Conservation (phyloP, 805 yeast species). For the Candida xyloterini region DNA sequence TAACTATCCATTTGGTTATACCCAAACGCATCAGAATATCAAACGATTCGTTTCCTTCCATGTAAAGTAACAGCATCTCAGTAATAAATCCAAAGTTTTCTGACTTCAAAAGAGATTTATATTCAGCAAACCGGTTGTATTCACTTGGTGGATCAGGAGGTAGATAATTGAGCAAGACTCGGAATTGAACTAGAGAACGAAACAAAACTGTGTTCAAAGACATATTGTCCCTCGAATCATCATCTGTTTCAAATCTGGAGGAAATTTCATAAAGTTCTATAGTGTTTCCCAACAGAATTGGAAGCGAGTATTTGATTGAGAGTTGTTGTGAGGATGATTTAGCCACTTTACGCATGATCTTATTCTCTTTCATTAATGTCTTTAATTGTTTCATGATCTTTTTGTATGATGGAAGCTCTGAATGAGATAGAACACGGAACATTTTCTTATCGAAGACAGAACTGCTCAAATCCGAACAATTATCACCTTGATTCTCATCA, state of each 20-base stretch:
- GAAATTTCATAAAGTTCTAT: conserved; percentile 59
- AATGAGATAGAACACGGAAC: conserved; percentile 24
- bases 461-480: conserved; percentile 28
- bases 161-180: conserved; percentile 30
- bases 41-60: conserved; percentile 46
- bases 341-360: conserved; percentile 14
- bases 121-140: conserved; percentile 16
- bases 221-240: conserved; percentile 9
- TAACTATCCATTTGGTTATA: conserved; percentile 23
- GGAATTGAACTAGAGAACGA: conserved; percentile 42
- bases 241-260: conserved; percentile 38
- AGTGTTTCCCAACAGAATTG: conserved; percentile 42
- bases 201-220: conserved; percentile 31
- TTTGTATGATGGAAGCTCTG: conserved; percentile 14
- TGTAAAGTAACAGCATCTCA: conserved; percentile 39
- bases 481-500: conserved; percentile 28
- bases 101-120: conserved; percentile 28
- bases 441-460: conserved; percentile 30
- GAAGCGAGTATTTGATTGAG: conserved; percentile 18
- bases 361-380: conserved; percentile 18
- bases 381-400: conserved; percentile 24
- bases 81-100: conserved; percentile 36
- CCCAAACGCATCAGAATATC: conserved; percentile 30
- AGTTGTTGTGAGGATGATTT: conserved; percentile 8
- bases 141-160: conserved; percentile 15